Evolutionary conservation across 1,139 yeast species (phyloP), one percentile per base, ranked within the genome.

Genomic region (Pichia sp.): DNA sequence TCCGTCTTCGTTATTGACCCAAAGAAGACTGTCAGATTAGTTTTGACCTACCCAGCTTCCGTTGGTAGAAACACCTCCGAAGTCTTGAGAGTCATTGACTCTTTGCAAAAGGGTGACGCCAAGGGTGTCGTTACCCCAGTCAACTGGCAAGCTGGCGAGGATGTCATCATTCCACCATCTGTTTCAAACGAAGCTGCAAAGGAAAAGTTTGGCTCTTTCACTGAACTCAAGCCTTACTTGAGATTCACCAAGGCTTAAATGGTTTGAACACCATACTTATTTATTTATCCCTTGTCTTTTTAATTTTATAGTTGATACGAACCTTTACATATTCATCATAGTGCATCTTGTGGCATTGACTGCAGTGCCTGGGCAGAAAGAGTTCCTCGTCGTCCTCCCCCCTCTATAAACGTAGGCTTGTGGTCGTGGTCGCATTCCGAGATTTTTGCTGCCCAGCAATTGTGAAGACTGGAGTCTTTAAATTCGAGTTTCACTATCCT

Each of bases 31-130:
- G 74, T 86, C 55, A 77, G 96, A 62, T 69, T 84, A 56, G 77
- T 78, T 47, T 63, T 86, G 67, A 74, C 88, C 17, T 86, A 86
- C 67, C 96, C 96, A 39, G 93, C 95, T 39, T 77, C 93, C 33
- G 80, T 85, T 44, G 96, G 96, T 58, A 78, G 96, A 69, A 86
- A 86, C 74, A 72, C 94, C 39, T 71, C 80, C 37, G 96, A 86
- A 64, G 86, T 86, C 33, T 70, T 86, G 59, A 78, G 96, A 64
- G 93, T 80, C 31, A 66, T 86, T 45, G 94, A 85, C 59, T 82
- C 95, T 35, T 69, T 86, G 59, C 96, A 86, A 66, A 66, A 76
- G 49, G 76, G 83, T 47, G 95, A 86, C 63, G 68, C 72, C 56
- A 69, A 75, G 62, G 86, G 93, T 50, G 71, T 85, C 49, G 91